Evolutionary conservation across 2,329 filamentous ascomycete species (phyloP).

Genomic region (Xylariaceae sp.): DNA sequence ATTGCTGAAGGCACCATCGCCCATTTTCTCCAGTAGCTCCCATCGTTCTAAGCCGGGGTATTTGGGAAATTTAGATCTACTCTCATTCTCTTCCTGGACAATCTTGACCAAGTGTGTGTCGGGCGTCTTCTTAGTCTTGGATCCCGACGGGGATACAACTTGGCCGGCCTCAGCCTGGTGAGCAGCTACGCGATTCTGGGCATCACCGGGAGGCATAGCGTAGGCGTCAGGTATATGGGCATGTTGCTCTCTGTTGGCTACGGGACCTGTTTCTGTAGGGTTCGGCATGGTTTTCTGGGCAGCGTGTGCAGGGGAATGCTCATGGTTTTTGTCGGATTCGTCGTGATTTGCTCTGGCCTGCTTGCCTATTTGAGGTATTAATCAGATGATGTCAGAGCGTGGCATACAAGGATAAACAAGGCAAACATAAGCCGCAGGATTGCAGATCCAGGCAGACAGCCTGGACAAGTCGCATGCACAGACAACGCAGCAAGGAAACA

Average conservation of each 20-base stretch:
- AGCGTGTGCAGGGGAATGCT: conserved; percentile 42
- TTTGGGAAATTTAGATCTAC: conserved; percentile 75
- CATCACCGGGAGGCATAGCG: conserved; percentile 56
- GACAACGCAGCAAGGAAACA: neutral
- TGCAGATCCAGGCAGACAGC: conserved; percentile 14
- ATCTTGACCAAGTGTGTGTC: conserved; percentile 77
- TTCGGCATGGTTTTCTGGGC: conserved; percentile 53
- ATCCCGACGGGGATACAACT: conserved; percentile 38
- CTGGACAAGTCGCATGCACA: neutral
- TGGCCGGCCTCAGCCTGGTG: conserved; percentile 61
- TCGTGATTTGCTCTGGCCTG: conserved; percentile 70
- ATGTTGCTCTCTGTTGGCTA: conserved; percentile 42
- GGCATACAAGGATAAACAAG: conserved; percentile 18
- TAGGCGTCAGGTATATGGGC: conserved; percentile 52
- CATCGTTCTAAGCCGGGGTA: conserved; percentile 85
- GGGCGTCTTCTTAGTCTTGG: conserved; percentile 43
- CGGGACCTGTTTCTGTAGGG: conserved; percentile 40
- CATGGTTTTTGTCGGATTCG: conserved; percentile 48
- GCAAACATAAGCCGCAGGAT: conserved; percentile 6
- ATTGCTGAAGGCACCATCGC: conserved; percentile 97
- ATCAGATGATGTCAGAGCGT: conserved; percentile 33
- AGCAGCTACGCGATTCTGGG: conserved; percentile 62
- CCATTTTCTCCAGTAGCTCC: conserved; percentile 93
- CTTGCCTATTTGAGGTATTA: conserved; percentile 57
- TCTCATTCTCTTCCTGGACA: conserved; percentile 86